Evolutionary conservation across 2,329 filamentous ascomycete genomes (phyloP).

Genomic region (Cercospora sp.): DNA sequence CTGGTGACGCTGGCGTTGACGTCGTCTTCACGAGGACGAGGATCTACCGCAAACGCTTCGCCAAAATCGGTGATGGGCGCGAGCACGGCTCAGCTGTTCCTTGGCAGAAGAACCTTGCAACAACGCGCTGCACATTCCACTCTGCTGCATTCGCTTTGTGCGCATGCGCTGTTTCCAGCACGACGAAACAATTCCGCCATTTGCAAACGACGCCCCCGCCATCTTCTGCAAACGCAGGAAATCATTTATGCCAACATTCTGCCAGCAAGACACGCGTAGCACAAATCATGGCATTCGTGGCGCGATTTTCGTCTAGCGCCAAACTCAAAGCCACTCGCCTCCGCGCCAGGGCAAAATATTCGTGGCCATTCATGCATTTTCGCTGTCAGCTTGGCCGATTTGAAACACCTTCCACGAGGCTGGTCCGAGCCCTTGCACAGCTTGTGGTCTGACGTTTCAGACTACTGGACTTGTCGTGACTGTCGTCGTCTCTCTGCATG

Average conservation of each 20-base stretch:
- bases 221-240: not conserved
- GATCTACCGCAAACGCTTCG: not conserved
- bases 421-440: not conserved
- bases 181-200: not conserved
- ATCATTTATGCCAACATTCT: not conserved
- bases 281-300: slow-evolving; percentile 2
- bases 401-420: slow-evolving; percentile 1
- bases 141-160: not conserved
- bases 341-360: not conserved
- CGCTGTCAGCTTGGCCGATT: not conserved
- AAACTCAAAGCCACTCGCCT: not conserved
- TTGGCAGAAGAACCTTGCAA: slow-evolving; percentile 4
- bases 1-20: not conserved
- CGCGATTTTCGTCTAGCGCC: not conserved
- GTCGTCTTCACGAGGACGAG: not conserved
- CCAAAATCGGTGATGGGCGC: not conserved
- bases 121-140: not conserved
- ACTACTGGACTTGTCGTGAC: not conserved
- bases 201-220: not conserved
- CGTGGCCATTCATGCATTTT: not conserved
- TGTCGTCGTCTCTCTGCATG: not conserved
- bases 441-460: not conserved
- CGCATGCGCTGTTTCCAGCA: not conserved
- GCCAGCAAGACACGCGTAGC: not conserved
- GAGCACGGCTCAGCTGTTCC: slow-evolving; percentile 4